These are phyloP conservation scores for Talaromyces rugulosus DNA, from an alignment of 2,329 filamentous ascomycete species.

Conservation along the genomic window DNA sequence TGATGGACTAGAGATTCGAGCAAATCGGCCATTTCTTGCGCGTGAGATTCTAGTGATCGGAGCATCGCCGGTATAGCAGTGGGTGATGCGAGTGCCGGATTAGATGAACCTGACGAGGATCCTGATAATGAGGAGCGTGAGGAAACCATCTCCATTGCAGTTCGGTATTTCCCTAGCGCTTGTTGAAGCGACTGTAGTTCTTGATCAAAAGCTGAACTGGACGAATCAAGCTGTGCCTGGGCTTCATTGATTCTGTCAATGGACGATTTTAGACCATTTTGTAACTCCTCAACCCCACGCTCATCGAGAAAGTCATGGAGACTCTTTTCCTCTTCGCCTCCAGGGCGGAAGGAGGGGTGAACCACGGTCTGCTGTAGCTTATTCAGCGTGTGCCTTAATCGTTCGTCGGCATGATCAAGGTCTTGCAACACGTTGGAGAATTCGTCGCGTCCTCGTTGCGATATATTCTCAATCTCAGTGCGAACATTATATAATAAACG, in stretches of 20 bases:
- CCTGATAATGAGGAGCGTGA: conserved; percentile 32
- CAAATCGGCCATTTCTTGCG: conserved; percentile 75
- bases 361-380: conserved; percentile 56
- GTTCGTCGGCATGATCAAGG: conserved; percentile 56
- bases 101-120: conserved; percentile 28
- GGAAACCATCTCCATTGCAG: conserved; percentile 35
- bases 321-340: conserved; percentile 47
- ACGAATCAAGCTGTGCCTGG: conserved; percentile 53
- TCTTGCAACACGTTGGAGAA: conserved; percentile 49
- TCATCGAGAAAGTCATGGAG: conserved; percentile 66
- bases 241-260: conserved; percentile 59
- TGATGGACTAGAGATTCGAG: conserved; percentile 78
- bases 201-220: conserved; percentile 65
- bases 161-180: conserved; percentile 45
- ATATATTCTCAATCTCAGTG: conserved; percentile 40
- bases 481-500: conserved; percentile 41
- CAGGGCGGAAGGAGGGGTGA: conserved; percentile 52
- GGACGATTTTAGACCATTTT: conserved; percentile 52
- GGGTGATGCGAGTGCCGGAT: conserved; percentile 29
- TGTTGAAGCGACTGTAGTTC: conserved; percentile 65
- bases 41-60: conserved; percentile 65
- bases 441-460: conserved; percentile 38
- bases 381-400: conserved; percentile 53
- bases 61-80: conserved; percentile 52
- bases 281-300: conserved; percentile 55